These are phyloP conservation scores for Trichoderma harzianum DNA, from an alignment of 2,329 filamentous ascomycete genomes.

Conservation along the genomic window DNA sequence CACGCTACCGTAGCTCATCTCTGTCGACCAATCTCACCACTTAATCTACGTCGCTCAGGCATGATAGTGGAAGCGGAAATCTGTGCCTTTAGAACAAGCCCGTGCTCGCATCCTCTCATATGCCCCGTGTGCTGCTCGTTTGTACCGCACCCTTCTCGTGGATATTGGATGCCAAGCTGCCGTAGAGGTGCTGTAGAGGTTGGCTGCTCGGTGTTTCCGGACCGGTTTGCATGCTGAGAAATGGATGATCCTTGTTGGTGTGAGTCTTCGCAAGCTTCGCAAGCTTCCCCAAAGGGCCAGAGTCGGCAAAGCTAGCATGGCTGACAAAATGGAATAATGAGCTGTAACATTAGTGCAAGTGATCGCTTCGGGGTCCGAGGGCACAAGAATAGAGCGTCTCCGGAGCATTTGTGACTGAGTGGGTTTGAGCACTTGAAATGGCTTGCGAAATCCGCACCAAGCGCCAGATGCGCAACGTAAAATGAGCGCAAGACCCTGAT, in stretches of 20 bases:
- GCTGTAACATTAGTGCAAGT: neutral
- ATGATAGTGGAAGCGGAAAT: neutral
- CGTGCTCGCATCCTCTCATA: neutral
- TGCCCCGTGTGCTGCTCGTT: neutral
- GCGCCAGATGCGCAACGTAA: constrained; percentile 12
- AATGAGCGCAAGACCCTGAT: constrained; percentile 15
- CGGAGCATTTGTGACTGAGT: neutral
- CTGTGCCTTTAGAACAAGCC: neutral
- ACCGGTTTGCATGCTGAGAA: neutral
- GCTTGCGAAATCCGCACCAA: neutral
- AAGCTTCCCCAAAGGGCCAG: neutral
- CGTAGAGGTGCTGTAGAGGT: neutral
- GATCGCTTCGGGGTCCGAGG: neutral
- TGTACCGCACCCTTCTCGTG: neutral
- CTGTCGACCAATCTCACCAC: neutral
- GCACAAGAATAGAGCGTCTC: neutral
- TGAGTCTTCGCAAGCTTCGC: neutral
- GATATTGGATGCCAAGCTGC: neutral
- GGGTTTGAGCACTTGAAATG: neutral
- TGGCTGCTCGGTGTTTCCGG: neutral
- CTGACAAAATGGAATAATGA: neutral
- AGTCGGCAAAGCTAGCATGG: neutral
- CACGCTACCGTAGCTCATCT: neutral
- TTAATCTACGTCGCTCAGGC: neutral
- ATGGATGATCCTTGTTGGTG: neutral